Conservation (phyloP, 768 basidiomycete genomes). For the Imleria badia region DNA sequence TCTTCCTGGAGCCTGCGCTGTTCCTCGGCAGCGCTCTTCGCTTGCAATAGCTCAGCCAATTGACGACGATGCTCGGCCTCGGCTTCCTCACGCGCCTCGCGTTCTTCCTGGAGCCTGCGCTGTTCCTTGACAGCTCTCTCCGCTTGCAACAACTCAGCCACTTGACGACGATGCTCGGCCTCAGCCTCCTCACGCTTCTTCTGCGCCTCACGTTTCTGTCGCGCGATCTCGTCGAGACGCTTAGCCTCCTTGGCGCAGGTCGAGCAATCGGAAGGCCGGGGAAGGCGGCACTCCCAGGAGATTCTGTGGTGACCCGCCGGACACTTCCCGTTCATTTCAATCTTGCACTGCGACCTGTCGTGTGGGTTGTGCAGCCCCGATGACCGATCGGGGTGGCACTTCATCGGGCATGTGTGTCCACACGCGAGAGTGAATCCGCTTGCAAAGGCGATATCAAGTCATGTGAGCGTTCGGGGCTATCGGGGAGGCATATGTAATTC, state of each 20-base stretch:
- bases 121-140: conserved; percentile 11
- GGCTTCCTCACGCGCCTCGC: conserved; percentile 41
- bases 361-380: conserved; percentile 29
- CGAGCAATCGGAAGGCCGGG: conserved; percentile 37
- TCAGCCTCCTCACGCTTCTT: conserved; percentile 43
- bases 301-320: conserved; percentile 40
- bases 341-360: conserved; percentile 42
- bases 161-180: conserved; percentile 34
- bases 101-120: conserved; percentile 1
- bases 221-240: conserved; percentile 37
- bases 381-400: conserved; percentile 55
- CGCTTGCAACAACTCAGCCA: conserved; percentile 38
- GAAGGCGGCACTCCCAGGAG: conserved; percentile 43
- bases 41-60: conserved; percentile 38
- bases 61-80: conserved; percentile 37
- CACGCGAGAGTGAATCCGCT: conserved; percentile 13
- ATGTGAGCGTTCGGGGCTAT: background rate
- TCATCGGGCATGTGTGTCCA: no score
- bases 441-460: background rate
- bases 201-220: conserved; percentile 39
- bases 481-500: conserved; percentile 5
- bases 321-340: conserved; percentile 39
- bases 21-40: no score
- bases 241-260: conserved; percentile 44
- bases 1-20: background rate